These are phyloP conservation scores for Oenanthe javanica DNA, from an alignment of 140 eudicot genomes.

Conservation along the genomic window DNA sequence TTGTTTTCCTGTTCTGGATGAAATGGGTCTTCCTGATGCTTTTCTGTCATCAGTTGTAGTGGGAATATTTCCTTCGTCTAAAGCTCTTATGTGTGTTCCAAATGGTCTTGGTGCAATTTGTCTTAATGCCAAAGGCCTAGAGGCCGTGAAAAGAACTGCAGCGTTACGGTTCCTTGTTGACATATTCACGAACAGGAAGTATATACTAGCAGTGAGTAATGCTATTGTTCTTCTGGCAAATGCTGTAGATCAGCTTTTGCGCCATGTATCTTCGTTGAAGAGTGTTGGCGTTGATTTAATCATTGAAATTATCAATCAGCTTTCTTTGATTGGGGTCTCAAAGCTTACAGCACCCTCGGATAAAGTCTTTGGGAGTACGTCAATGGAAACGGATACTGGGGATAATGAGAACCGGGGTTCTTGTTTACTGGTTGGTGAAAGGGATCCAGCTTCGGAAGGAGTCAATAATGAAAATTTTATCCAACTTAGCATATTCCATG, in stretches of 20 bases:
- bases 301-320: conserved; percentile 59
- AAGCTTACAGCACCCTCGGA: conserved; percentile 16
- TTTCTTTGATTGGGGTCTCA: conserved; percentile 47
- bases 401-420: conserved; percentile 50
- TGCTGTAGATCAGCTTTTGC: conserved; percentile 94
- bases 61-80: conserved; percentile 74
- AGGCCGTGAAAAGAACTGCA: conserved; percentile 68
- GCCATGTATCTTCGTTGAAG: conserved; percentile 78
- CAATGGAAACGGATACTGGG: conserved; percentile 72
- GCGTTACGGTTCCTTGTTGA: conserved; percentile 73
- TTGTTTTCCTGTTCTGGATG: conserved; percentile 69
- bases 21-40: conserved; percentile 81
- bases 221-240: conserved; percentile 87
- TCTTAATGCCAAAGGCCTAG: conserved; percentile 84
- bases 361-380: conserved; percentile 38
- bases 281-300: conserved; percentile 81
- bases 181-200: conserved; percentile 62
- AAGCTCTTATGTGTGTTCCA: conserved; percentile 84
- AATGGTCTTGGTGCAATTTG: conserved; percentile 95
- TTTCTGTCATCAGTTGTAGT: conserved; percentile 63
- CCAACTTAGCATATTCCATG: conserved; percentile 75
- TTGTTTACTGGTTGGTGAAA: conserved; percentile 22
- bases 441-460: conserved; percentile 39
- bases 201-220: conserved; percentile 72
- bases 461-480: conserved; percentile 70